Percentiles rank a stretch among this genome's conserved stretches.
These are phyloP conservation scores for Elsinoe arachidis DNA, from an alignment of 2,329 filamentous ascomycete genomes.

Conservation along the genomic window DNA sequence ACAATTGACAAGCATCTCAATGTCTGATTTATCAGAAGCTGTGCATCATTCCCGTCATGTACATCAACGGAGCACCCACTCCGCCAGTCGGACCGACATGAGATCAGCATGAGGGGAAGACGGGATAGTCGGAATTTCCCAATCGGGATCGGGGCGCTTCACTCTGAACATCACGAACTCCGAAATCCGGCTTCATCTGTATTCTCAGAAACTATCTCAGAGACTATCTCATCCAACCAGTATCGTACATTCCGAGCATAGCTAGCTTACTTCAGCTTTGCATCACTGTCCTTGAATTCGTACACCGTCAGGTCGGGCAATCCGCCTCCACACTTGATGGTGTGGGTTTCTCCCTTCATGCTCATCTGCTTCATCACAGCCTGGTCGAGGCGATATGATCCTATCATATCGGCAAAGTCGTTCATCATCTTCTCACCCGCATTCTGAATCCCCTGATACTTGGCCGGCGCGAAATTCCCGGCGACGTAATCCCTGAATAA, in stretches of 20 bases:
- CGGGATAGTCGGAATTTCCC: background rate
- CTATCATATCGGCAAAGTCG: background rate
- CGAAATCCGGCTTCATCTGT: background rate
- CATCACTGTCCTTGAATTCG: too few species aligned
- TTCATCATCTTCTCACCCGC: background rate
- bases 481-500: background rate
- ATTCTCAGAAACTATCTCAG: background rate
- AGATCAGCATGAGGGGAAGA: slow-evolving; percentile 7
- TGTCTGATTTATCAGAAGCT: too few species aligned
- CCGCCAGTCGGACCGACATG: background rate
- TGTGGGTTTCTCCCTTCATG: too few species aligned
- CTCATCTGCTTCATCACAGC: too few species aligned
- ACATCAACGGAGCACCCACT: too few species aligned
- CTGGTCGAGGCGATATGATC: too few species aligned
- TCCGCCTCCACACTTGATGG: too few species aligned
- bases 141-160: background rate
- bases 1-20: too few species aligned
- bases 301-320: too few species aligned
- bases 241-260: background rate
- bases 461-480: background rate
- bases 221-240: background rate
- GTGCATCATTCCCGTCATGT: too few species aligned
- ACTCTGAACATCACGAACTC: background rate
- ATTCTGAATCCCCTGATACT: background rate
- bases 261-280: background rate